A percentile compares a stretch with the other conserved stretches of the same genome.
phyloP scores from a whole-genome alignment of 1,139 yeast species.

The Meyerozyma elateridarum region DNA sequence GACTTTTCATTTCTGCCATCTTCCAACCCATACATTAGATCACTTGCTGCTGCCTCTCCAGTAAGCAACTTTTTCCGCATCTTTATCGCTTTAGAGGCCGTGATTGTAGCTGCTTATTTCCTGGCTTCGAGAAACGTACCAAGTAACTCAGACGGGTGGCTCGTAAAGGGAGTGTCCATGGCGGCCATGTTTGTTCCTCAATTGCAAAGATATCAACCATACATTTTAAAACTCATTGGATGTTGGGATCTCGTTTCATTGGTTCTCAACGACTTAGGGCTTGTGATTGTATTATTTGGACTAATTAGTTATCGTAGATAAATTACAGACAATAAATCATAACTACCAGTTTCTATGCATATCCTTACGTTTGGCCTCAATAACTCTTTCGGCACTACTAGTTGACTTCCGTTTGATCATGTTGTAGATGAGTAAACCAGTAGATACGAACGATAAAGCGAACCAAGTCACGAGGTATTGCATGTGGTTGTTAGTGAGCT shows the following conservation, averaged over 20 bases:
- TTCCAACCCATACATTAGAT: conserved; percentile 26
- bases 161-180: conserved; percentile 28
- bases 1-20: conserved; percentile 27
- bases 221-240: conserved; percentile 26
- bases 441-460: conserved; percentile 69
- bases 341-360: conserved; percentile 24
- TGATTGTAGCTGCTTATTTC: conserved; percentile 32
- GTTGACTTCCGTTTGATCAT: conserved; percentile 28
- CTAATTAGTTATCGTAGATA: conserved; percentile 21
- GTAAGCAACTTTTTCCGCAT: conserved; percentile 22
- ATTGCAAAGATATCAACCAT: conserved; percentile 25
- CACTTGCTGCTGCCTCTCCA: conserved; percentile 13
- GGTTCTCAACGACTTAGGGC: conserved; percentile 34
- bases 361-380: conserved; percentile 38
- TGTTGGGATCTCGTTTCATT: conserved; percentile 38
- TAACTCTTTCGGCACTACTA: conserved; percentile 36
- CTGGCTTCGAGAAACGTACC: conserved; percentile 22
- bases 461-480: conserved; percentile 96
- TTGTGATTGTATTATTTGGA: conserved; percentile 39
- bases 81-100: conserved; percentile 32
- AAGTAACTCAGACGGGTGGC: conserved; percentile 8
- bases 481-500: conserved; percentile 81
- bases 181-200: conserved; percentile 37
- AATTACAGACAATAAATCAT: background rate
- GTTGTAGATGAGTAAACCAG: conserved; percentile 50